Conservation (phyloP, 2,329 filamentous ascomycete species). For the Ascochyta clinopodiicola region DNA sequence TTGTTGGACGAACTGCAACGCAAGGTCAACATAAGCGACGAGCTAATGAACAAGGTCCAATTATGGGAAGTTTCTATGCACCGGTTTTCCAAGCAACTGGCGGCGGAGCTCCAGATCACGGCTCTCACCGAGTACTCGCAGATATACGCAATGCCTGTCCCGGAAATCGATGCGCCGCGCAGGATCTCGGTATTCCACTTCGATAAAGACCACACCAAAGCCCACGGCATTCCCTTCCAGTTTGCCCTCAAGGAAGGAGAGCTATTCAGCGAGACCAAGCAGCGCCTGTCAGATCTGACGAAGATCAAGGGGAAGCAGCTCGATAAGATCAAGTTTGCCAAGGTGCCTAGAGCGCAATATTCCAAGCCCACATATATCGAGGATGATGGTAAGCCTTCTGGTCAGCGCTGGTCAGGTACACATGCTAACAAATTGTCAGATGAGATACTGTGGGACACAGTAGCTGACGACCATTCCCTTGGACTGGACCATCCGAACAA, state of each 20-base stretch:
- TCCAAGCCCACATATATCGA: slow-evolving; percentile 78
- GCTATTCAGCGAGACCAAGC: slow-evolving; percentile 87
- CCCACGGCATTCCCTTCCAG: slow-evolving; percentile 89
- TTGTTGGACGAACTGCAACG: slow-evolving; percentile 77
- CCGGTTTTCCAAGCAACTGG: slow-evolving; percentile 83
- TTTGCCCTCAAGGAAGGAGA: slow-evolving; percentile 88
- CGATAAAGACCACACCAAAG: slow-evolving; percentile 83
- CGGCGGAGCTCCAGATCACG: slow-evolving; percentile 73
- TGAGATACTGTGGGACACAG: slow-evolving; percentile 54
- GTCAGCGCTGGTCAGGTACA: no score
- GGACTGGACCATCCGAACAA: slow-evolving; percentile 70
- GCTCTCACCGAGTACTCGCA: slow-evolving; percentile 85
- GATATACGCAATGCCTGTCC: slow-evolving; percentile 81
- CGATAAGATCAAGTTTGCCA: slow-evolving; percentile 96
- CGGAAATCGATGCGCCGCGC: slow-evolving; percentile 69
- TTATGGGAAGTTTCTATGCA: slow-evolving; percentile 83
- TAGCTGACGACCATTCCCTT: slow-evolving; percentile 51
- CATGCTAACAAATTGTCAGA: slow-evolving; percentile 42
- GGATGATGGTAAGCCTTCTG: slow-evolving; percentile 75
- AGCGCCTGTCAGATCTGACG: slow-evolving; percentile 89
- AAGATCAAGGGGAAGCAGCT: slow-evolving; percentile 98
- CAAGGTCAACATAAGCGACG: slow-evolving; percentile 80
- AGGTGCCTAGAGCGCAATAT: slow-evolving; percentile 70
- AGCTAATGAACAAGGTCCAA: slow-evolving; percentile 74
- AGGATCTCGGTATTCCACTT: slow-evolving; percentile 90